These are phyloP conservation scores for Boletus coccyginus DNA, from an alignment of 768 basidiomycete species.

Conservation along the genomic window DNA sequence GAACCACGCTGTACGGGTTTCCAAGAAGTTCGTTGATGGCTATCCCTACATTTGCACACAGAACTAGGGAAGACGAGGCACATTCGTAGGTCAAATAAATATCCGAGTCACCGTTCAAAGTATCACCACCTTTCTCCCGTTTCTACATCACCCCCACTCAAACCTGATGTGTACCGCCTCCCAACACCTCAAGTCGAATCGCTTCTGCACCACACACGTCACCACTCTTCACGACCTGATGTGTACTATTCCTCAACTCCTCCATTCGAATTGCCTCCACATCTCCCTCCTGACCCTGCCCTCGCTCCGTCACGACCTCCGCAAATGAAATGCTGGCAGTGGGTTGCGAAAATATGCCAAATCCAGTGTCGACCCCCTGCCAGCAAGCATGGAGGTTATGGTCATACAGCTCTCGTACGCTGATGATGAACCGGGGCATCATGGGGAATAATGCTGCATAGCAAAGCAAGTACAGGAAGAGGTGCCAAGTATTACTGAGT, in stretches of 20 bases:
- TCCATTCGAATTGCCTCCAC: not conserved
- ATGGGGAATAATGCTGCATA: not conserved
- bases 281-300: not conserved
- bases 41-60: no score
- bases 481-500: no score
- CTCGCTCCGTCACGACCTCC: no score
- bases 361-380: constrained; percentile 3
- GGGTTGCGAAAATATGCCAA: not conserved
- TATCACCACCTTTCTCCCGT: not conserved
- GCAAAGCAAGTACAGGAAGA: no score
- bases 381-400: not conserved
- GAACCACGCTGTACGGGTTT: no score
- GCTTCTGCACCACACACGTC: no score
- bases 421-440: constrained; percentile 2
- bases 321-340: not conserved
- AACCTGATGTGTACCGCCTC: not conserved
- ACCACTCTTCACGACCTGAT: no score
- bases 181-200: no score
- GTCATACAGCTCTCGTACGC: not conserved
- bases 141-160: not conserved
- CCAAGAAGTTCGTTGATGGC: not conserved
- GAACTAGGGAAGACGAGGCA: not conserved
- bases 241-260: no score
- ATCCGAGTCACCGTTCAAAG: not conserved
- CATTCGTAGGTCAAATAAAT: not conserved